Percentiles rank a stretch among this genome's conserved stretches.
These are phyloP conservation scores for Capsella bursapastoris DNA, from an alignment of 345 rosid species.

Conservation along the genomic window DNA sequence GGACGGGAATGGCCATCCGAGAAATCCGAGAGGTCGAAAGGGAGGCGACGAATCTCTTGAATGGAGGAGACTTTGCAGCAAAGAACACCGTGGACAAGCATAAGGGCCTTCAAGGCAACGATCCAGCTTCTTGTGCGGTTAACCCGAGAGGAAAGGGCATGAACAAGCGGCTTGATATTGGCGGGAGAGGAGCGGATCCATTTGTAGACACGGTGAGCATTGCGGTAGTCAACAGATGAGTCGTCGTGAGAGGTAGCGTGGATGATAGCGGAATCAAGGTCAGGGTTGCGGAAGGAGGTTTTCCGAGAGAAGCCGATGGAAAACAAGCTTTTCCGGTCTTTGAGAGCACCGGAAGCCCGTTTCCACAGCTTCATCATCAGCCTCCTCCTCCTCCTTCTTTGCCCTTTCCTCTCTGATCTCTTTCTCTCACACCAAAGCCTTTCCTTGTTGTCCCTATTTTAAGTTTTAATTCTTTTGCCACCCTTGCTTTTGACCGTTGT, in stretches of 20 bases:
- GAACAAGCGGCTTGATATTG: constrained; percentile 59
- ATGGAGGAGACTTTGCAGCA: constrained; percentile 58
- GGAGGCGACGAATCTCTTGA: constrained; percentile 48
- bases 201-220: constrained; percentile 60
- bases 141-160: constrained; percentile 57
- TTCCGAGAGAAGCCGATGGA: constrained; percentile 46
- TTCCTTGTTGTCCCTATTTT: constrained; percentile 33
- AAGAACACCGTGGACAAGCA: constrained; percentile 80
- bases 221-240: constrained; percentile 57
- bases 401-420: background rate
- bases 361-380: constrained; percentile 68
- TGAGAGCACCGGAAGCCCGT: constrained; percentile 70
- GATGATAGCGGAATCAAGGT: constrained; percentile 70
- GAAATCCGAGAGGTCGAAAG: constrained; percentile 78
- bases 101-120: constrained; percentile 76
- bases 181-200: constrained; percentile 73
- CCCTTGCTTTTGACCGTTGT: constrained; percentile 37
- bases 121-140: constrained; percentile 71
- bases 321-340: constrained; percentile 73
- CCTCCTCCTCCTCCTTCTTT: constrained; percentile 29
- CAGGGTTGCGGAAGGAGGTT: constrained; percentile 51
- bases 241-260: constrained; percentile 87
- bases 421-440: constrained; percentile 24
- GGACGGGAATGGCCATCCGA: constrained; percentile 55
- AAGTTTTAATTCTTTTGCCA: constrained; percentile 29